These are phyloP conservation scores for Crithidia acanthocephali DNA, from an alignment of 208 protist species.

Conservation along the genomic window DNA sequence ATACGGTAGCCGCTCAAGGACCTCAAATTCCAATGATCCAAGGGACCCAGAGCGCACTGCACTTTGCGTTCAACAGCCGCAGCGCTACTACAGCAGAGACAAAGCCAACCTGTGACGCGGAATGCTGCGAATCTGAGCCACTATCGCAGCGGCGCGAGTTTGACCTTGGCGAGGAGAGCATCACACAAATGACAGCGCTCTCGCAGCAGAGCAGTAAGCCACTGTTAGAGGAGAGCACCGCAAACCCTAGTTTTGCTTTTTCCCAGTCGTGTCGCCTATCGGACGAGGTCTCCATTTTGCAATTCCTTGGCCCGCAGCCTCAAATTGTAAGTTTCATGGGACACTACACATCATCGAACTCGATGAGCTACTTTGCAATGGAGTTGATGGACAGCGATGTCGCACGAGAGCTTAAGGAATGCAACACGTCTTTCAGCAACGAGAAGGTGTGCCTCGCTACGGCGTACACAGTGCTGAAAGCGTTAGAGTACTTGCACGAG, in stretches of 20 bases:
- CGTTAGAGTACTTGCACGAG: conserved; percentile 65
- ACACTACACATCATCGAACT: conserved; percentile 44
- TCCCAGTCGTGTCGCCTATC: neutral
- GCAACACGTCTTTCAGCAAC: conserved; percentile 43
- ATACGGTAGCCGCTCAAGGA: neutral
- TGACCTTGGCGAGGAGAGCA: conserved; percentile 43
- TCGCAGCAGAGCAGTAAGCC: conserved; percentile 20
- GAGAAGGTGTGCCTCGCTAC: conserved; percentile 48
- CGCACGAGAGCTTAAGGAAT: conserved; percentile 56
- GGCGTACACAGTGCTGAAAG: conserved; percentile 51
- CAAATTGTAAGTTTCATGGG: conserved; percentile 71
- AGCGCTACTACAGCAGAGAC: neutral
- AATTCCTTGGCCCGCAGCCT: conserved; percentile 62
- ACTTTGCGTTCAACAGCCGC: neutral
- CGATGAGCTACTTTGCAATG: conserved; percentile 63
- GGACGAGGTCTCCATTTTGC: conserved; percentile 56
- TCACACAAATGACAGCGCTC: conserved; percentile 31
- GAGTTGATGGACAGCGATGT: conserved; percentile 88
- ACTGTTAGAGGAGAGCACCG: neutral
- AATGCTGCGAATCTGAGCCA: neutral
- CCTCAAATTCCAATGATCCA: neutral
- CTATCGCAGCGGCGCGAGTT: conserved; percentile 21
- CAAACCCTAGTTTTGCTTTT: neutral
- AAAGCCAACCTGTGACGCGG: neutral
- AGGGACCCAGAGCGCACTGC: neutral